Percentiles rank a stretch among this genome's conserved stretches.
These are phyloP conservation scores for Apophysomyces elegans DNA, from an alignment of 371 early-diverging fungal species.

Conservation along the genomic window DNA sequence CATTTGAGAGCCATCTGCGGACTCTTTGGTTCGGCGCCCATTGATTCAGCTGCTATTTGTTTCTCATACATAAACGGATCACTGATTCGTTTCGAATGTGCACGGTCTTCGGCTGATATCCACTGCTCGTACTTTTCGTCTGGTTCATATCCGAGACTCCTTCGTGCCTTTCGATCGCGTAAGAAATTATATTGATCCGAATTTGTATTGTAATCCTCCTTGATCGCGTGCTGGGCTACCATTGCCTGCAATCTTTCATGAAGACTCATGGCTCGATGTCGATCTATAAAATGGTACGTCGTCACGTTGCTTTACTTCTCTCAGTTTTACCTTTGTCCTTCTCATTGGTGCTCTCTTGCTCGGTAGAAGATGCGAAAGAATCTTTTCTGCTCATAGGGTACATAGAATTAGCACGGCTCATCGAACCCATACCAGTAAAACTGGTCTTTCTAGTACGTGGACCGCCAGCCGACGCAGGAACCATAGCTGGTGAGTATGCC, in stretches of 20 bases:
- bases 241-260: slow-evolving; percentile 26
- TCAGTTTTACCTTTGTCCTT: slow-evolving; percentile 17
- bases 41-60: background rate
- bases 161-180: slow-evolving; percentile 1
- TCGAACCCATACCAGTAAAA: background rate
- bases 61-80: background rate
- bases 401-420: slow-evolving; percentile 18
- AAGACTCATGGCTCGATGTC: slow-evolving; percentile 23
- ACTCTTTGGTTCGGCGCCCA: slow-evolving; percentile 14
- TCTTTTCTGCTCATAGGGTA: slow-evolving; percentile 17
- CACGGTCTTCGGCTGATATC: background rate
- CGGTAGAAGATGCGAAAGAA: slow-evolving; percentile 8
- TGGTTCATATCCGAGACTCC: slow-evolving; percentile 7
- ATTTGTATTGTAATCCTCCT: slow-evolving; percentile 17
- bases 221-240: slow-evolving; percentile 23
- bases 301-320: background rate
- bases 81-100: slow-evolving; percentile 1
- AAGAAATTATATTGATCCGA: background rate
- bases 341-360: slow-evolving; percentile 11
- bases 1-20: slow-evolving; percentile 44
- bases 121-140: background rate
- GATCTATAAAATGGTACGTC: slow-evolving; percentile 10
- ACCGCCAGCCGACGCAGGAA: slow-evolving; percentile 10
- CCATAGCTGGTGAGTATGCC: slow-evolving; percentile 18
- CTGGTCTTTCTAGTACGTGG: background rate